A percentile compares a stretch with the other conserved stretches of the same genome.
phyloP scores from a whole-genome alignment of 257 asterid species.

The Rhazya stricta region DNA sequence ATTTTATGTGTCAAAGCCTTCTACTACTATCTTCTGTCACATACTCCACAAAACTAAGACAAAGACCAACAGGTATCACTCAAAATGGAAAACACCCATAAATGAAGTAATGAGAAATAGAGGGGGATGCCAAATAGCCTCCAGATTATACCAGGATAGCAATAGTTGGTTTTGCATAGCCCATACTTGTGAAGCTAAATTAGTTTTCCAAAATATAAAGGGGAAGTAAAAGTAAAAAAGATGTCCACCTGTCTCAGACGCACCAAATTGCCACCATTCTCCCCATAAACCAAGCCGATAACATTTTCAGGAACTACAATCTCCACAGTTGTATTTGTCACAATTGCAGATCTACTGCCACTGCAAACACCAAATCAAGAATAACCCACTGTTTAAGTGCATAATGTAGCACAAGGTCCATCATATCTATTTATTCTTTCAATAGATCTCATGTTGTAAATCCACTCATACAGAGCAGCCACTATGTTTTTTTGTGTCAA shows the following conservation, averaged over 20 bases:
- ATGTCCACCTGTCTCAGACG: conserved; percentile 58
- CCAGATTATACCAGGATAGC: neutral
- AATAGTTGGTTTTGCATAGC: neutral
- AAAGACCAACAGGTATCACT: neutral
- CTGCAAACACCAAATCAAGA: conserved; percentile 22
- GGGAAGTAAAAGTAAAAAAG: neutral
- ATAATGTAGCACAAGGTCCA: neutral
- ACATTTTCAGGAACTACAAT: conserved; percentile 48
- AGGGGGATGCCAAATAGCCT: neutral
- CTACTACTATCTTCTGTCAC: neutral
- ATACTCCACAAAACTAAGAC: neutral
- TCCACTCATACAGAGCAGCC: neutral
- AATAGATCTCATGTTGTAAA: neutral
- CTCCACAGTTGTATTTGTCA: conserved; percentile 58
- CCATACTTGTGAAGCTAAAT: neutral
- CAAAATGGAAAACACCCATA: neutral
- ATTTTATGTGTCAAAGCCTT: neutral
- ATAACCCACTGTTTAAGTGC: neutral
- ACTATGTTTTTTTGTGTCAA: neutral
- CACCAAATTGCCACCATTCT: conserved; percentile 53
- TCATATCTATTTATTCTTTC: neutral
- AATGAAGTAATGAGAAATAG: neutral
- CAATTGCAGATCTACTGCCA: conserved; percentile 46
- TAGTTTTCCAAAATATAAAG: neutral
- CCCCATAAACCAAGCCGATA: conserved; percentile 53